phyloP scores from a whole-genome alignment of 306 rosid species.

The Ceratonia siliqua region DNA sequence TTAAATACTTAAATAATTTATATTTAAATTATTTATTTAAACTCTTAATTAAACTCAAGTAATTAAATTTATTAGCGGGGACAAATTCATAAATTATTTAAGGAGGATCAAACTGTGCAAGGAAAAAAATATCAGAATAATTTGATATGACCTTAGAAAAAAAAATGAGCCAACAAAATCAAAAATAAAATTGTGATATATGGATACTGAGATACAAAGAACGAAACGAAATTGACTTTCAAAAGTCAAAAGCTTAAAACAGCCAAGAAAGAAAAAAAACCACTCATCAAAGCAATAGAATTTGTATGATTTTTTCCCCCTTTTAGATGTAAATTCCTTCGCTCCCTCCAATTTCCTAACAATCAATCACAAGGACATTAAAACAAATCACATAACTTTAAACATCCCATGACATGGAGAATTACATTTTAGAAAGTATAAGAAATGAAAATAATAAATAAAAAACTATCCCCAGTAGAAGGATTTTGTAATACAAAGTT shows the following conservation, averaged over 20 bases:
- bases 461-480: background rate
- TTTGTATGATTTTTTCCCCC: background rate
- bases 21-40: too few species aligned
- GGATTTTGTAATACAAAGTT: background rate
- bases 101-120: too few species aligned
- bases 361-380: constrained; percentile 11
- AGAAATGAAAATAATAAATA: background rate
- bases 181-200: constrained; percentile 35
- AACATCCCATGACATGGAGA: background rate
- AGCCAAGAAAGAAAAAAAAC: background rate
- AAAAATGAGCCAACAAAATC: too few species aligned
- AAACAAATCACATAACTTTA: background rate
- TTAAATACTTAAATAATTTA: too few species aligned
- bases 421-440: background rate
- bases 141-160: too few species aligned
- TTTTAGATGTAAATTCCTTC: background rate
- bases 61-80: too few species aligned
- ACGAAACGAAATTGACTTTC: constrained; percentile 26
- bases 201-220: constrained; percentile 33
- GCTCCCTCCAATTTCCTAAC: background rate
- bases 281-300: background rate
- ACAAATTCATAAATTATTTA: too few species aligned
- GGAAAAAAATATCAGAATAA: too few species aligned
- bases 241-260: constrained; percentile 35
- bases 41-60: too few species aligned